A percentile compares a stretch with the other conserved stretches of the same genome.
These are phyloP conservation scores for Passiflora organensis DNA, from an alignment of 345 rosid species.

Conservation along the genomic window DNA sequence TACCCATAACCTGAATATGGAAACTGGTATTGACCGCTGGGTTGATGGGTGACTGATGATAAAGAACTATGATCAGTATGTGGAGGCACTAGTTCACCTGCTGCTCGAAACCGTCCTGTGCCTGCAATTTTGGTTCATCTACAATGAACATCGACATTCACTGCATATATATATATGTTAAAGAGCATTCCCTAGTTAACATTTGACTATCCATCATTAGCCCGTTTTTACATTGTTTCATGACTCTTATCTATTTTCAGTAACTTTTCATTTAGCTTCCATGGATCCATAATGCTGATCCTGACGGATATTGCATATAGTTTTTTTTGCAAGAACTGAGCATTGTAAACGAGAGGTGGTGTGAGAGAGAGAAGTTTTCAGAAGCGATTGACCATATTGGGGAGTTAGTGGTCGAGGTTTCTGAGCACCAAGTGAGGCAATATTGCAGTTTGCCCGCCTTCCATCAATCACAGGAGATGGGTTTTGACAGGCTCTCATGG, in stretches of 20 bases:
- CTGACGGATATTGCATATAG: no score
- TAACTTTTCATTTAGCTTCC: no score
- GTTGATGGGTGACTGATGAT: constrained; percentile 47
- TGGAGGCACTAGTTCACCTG: constrained; percentile 45
- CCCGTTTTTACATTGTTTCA: no score
- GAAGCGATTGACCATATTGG: constrained; percentile 19
- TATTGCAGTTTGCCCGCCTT: constrained; percentile 48
- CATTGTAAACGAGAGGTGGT: no score
- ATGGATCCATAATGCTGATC: no score
- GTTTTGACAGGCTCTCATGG: constrained; percentile 51
- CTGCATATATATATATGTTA: background rate
- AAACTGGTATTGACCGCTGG: constrained; percentile 43
- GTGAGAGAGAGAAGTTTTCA: background rate
- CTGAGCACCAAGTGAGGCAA: constrained; percentile 50
- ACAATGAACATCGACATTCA: no score
- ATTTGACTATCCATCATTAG: no score
- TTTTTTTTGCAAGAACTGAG: no score
- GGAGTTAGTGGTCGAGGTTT: constrained; percentile 33
- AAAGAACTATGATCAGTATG: constrained; percentile 46
- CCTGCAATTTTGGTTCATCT: no score
- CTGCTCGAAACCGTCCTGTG: constrained; percentile 48
- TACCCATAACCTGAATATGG: constrained; percentile 75
- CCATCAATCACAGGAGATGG: constrained; percentile 54
- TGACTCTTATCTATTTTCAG: no score
- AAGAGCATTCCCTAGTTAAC: background rate